Percentiles rank a stretch among this genome's conserved stretches.
phyloP scores from a whole-genome alignment of 441 rosid genomes.

The Euphorbia corollata region DNA sequence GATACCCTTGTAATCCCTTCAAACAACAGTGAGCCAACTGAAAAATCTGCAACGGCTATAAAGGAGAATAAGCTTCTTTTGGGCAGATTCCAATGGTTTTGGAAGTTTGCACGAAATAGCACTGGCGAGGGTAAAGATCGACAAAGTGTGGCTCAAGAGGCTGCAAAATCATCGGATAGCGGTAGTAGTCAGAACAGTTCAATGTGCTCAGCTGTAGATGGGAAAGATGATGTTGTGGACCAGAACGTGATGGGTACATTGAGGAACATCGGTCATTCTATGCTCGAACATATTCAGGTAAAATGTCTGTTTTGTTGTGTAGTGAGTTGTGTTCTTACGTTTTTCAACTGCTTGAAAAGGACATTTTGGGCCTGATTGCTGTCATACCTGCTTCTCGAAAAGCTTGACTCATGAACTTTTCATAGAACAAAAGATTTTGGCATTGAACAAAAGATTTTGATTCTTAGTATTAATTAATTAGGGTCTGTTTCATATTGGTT shows the following conservation, averaged over 20 bases:
- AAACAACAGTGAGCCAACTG: constrained; percentile 26
- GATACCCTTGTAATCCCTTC: constrained; percentile 29
- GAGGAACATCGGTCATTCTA: constrained; percentile 73
- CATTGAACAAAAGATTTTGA: no score
- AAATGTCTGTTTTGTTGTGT: constrained; percentile 5
- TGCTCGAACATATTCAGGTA: constrained; percentile 97
- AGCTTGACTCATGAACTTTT: no score
- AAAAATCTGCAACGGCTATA: constrained; percentile 20
- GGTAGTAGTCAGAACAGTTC: constrained; percentile 28
- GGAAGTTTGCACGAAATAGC: constrained; percentile 67
- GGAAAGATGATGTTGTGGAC: constrained; percentile 38
- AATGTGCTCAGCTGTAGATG: constrained; percentile 30
- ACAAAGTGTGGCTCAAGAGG: constrained; percentile 25
- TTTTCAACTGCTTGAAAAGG: background rate
- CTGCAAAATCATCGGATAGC: constrained; percentile 29
- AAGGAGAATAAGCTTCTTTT: constrained; percentile 53
- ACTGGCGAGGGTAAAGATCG: constrained; percentile 45
- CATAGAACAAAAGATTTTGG: no score
- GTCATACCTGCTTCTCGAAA: no score
- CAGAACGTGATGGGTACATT: constrained; percentile 59
- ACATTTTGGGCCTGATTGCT: no score
- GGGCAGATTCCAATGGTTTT: constrained; percentile 84
- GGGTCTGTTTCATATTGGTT: no score
- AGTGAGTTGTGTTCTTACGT: background rate
- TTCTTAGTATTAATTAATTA: no score